Base-by-base conservation (phyloP, 192 early-diverging fungal species). In the Phycomyces blakesleeanus region DNA sequence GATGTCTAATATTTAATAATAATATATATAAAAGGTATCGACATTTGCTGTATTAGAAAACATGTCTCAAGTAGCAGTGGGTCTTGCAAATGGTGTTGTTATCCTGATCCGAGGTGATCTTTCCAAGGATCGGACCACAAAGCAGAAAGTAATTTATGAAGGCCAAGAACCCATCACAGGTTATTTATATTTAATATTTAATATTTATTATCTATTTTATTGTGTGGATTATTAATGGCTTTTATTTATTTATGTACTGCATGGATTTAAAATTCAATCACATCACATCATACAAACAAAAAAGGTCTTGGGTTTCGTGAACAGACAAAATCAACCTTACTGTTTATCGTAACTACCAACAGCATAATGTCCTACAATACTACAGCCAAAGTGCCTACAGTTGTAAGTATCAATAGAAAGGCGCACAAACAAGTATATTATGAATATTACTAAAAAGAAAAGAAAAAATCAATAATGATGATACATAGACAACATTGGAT, bases 11-110 rank as follows among this genome's bases (percentile, higher is more conserved):
- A n/a, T n/a, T n/a, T n/a, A n/a, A n/a, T n/a, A n/a, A n/a, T n/a
- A n/a, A n/a, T n/a, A n/a, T 21, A 20, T 18, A 21, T 29, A 12
- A 34, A 51, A 72, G 70, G 70, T 86, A 1, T 76, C 92, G 0
- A 83, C 90, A 0, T 58, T 94, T 47, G 90, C 93, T 47, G 82
- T 84, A 11, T 62, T 94, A 8, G 87, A 91, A 27, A 87, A 87
- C 57, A 59, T 94, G 70, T 82, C 89, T 6, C 97, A 96, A 74
- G 78, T 95, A 14, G 97, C 97, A 14, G 77, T 97, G 37, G 97
- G 95, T 3, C 78, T 98, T 60, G 91, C 93, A 21, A 95, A 94
- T 66, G 97, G 97, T 12, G 85, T 90, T 3, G 94, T 96, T 0
- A 74, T 96, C 20, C 75, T 95, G 37, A 83, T 91, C 16, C 83